Conservation (phyloP, 192 early-diverging fungal species). For the Phlyctochytrium arcticum region DNA sequence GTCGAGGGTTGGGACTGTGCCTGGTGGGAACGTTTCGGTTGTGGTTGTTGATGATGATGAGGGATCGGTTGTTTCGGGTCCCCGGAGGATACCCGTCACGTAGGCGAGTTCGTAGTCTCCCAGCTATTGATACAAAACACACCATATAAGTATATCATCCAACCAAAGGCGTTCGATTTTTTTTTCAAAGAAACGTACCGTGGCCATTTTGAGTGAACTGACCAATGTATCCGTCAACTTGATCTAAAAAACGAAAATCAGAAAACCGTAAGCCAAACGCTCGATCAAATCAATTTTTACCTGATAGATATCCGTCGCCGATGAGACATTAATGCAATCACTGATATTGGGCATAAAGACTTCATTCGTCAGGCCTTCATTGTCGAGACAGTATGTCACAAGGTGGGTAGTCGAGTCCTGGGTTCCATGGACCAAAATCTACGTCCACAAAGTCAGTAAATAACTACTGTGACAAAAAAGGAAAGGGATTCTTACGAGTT, state of each 20-base stretch:
- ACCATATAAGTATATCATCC: too few species aligned
- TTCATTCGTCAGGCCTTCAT: constrained; percentile 75
- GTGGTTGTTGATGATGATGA: constrained; percentile 32
- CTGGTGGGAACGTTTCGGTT: constrained; percentile 14
- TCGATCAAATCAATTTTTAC: constrained; percentile 28
- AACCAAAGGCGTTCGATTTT: too few species aligned
- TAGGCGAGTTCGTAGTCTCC: constrained; percentile 75
- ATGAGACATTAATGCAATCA: constrained; percentile 85
- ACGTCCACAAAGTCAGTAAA: neutral
- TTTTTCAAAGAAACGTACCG: too few species aligned
- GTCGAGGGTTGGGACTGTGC: constrained; percentile 64
- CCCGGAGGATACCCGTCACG: constrained; percentile 72
- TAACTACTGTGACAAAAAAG: neutral
- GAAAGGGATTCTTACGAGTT: constrained; percentile 51
- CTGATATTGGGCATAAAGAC: constrained; percentile 76
- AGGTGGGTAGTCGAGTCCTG: constrained; percentile 65
- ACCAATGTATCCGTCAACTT: constrained; percentile 88
- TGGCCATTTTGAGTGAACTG: constrained; percentile 67
- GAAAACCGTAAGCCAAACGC: neutral
- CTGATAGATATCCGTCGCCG: constrained; percentile 82
- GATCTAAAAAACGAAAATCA: constrained; percentile 16
- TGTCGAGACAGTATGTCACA: constrained; percentile 53
- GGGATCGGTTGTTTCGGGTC: constrained; percentile 19
- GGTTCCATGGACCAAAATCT: constrained; percentile 83
- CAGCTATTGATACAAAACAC: constrained; percentile 37